A percentile compares a stretch with the other conserved stretches of the same genome.
These are phyloP conservation scores for Hypholoma sublateritium DNA, from an alignment of 768 basidiomycete species.

Conservation along the genomic window DNA sequence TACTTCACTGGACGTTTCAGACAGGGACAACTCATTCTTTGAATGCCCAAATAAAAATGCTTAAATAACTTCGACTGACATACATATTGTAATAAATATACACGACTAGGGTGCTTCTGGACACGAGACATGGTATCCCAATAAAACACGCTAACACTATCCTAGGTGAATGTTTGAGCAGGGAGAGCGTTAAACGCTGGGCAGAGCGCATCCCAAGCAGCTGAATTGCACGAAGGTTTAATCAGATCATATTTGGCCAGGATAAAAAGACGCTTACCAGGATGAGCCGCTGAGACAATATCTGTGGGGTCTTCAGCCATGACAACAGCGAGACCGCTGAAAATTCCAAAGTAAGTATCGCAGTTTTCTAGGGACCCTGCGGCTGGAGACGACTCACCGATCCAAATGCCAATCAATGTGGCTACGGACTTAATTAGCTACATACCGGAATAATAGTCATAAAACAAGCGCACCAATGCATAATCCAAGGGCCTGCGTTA, in stretches of 20 bases:
- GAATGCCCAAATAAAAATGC: neutral
- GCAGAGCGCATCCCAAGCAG: neutral
- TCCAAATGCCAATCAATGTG: slow-evolving; percentile 50
- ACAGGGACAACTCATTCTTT: too few species aligned
- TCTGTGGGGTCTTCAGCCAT: slow-evolving; percentile 32
- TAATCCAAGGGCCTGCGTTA: slow-evolving; percentile 58
- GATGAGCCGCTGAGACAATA: slow-evolving; percentile 5
- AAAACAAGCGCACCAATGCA: slow-evolving; percentile 27
- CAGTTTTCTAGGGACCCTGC: neutral
- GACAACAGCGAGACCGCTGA: slow-evolving; percentile 33
- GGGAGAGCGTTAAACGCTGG: neutral
- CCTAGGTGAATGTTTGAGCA: neutral
- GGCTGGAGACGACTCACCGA: slow-evolving; percentile 20
- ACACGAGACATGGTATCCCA: too few species aligned
- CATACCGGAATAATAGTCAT: neutral
- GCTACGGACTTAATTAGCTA: slow-evolving; percentile 12
- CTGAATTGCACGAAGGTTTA: too few species aligned
- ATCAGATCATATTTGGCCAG: too few species aligned
- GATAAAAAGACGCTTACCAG: neutral
- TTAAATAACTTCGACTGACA: neutral
- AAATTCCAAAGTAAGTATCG: neutral
- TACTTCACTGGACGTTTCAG: too few species aligned
- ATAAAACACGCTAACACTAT: neutral
- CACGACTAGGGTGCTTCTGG: neutral
- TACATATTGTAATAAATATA: neutral